These are phyloP conservation scores for Kurtzmaniella fragi DNA, from an alignment of 805 yeast species.

Conservation along the genomic window DNA sequence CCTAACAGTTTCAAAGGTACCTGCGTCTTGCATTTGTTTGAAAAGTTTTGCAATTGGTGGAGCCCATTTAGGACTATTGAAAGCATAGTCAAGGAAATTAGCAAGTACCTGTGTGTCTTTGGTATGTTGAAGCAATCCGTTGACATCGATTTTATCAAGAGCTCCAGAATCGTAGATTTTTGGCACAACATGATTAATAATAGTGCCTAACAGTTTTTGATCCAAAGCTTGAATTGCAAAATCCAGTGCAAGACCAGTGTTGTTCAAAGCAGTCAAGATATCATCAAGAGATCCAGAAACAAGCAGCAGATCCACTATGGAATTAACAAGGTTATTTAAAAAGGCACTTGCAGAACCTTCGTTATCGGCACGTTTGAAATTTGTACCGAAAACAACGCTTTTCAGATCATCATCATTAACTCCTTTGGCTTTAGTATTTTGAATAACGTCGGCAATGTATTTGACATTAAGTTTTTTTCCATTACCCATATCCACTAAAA, in stretches of 20 bases:
- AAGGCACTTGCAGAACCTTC: slow-evolving; percentile 29
- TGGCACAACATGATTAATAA: slow-evolving; percentile 3
- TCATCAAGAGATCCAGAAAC: slow-evolving; percentile 15
- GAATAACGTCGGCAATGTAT: slow-evolving; percentile 24
- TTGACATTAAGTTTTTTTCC: slow-evolving; percentile 25
- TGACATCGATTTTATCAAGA: slow-evolving; percentile 25
- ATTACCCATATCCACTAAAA: slow-evolving; percentile 28
- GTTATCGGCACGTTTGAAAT: slow-evolving; percentile 8
- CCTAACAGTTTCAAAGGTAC: slow-evolving; percentile 25
- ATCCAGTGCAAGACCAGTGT: slow-evolving; percentile 25
- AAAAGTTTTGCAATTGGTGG: slow-evolving; percentile 29
- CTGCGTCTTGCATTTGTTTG: slow-evolving; percentile 23
- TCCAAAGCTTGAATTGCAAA: slow-evolving; percentile 19
- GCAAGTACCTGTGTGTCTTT: slow-evolving; percentile 20
- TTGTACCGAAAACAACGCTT: not conserved
- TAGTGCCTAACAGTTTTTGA: slow-evolving; percentile 16
- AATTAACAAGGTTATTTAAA: slow-evolving; percentile 23
- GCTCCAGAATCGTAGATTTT: slow-evolving; percentile 29
- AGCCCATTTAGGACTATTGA: slow-evolving; percentile 24
- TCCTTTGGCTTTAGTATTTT: slow-evolving; percentile 24
- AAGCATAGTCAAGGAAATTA: slow-evolving; percentile 16
- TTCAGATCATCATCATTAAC: slow-evolving; percentile 10
- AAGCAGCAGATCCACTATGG: slow-evolving; percentile 17
- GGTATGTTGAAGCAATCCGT: slow-evolving; percentile 14
- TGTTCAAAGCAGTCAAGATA: slow-evolving; percentile 25